Base-by-base conservation (phyloP, 768 basidiomycete species). In the Nevesoporus exiguus region DNA sequence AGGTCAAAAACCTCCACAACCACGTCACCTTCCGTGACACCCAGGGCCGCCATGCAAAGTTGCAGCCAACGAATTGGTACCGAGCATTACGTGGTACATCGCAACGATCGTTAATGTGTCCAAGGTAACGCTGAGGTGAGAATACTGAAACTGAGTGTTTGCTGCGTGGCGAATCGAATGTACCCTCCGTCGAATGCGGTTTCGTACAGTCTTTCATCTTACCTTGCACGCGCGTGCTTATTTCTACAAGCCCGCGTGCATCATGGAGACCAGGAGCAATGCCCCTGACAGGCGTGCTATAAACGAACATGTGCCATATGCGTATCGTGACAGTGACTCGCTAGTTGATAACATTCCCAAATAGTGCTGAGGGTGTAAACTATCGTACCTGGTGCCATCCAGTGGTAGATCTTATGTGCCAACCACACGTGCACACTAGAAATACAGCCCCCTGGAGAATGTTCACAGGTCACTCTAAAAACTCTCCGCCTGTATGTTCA, bases 41-140 rank as follows among this genome's bases (percentile, higher is more conserved):
- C 70, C 68, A 2, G 74, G 70, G 33, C 75, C 73, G 7, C 77
- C 73, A 30, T 76, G 73, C 19, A 74, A 61, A 17, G 67, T 64
- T 5, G 71, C 66, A 15, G 79, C 74, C n/a, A 79, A 62, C 2
- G 76, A 77, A 45, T 72, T 70, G 42, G 76, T 74, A 54, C 69
- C 72, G 44, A 77, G 67, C 72, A 75, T 73, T 19, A 72, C 66
- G 13, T 68, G 69, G 37, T 71, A 74, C 30, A 75, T 69, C 11
- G 72, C 66, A 25, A 75, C 57, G 9, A 52, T 47, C 1, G 48
- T 52, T 5, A 62, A 36, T 8, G 57, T 53, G 29, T 54, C 47
- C 19, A 58, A 47, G 4, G 47, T 40, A 7, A 27, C 15, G 25
- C 57, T 56, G 9, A n/a, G 25, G 25, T 11, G 21, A 15, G 33